Base-by-base conservation (phyloP, 129 eudicot species). In the Artemisia tridentata region DNA sequence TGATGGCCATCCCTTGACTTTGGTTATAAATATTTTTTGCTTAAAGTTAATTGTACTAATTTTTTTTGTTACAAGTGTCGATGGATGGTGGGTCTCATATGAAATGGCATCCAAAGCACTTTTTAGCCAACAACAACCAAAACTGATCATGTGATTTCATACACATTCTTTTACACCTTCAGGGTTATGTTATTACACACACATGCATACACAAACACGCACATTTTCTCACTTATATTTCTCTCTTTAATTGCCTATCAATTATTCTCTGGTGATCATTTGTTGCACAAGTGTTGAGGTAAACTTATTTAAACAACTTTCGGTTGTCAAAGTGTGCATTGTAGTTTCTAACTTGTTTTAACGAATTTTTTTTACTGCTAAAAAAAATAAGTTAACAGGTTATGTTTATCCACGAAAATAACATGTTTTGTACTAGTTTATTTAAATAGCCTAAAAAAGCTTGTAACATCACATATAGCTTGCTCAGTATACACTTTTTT, bases 81-180 rank as follows among this genome's bases (percentile, higher is more conserved):
- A 12, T 13, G 31, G 31, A 27, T 27, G 63, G 75, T 60, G 70
- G 75, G 64, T 60, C 71, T 6, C 69, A 11, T 60, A 15, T 34
- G 43, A 76, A 49, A 14, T 50, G 53, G 80, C 29, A 76, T 76
- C 80, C 80, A 76, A 69, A 76, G 80, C 80, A 68, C 80, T 68
- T 68, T 58, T 60, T 19, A 66, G 51, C 69, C 23, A 29, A 56
- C 68, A 68, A 18, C 11, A 12, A 15, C 10, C 41, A 6, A 6
- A 34, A 6, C 16, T 11, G 6, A 57, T n/a, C 62, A 47, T 62
- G 74, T 47, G 68, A 75, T 50, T 75, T 55, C 72, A 34, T 15
- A 53, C 29, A 21, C 5, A 15, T 48, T 23, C 68, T 69, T 76
- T 60, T 48, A 48, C 75, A n/a, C n/a, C n/a, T n/a, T n/a, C n/a